Evolutionary conservation across 2,329 filamentous ascomycete species (phyloP).

Genomic region (Botrytis byssoidea): DNA sequence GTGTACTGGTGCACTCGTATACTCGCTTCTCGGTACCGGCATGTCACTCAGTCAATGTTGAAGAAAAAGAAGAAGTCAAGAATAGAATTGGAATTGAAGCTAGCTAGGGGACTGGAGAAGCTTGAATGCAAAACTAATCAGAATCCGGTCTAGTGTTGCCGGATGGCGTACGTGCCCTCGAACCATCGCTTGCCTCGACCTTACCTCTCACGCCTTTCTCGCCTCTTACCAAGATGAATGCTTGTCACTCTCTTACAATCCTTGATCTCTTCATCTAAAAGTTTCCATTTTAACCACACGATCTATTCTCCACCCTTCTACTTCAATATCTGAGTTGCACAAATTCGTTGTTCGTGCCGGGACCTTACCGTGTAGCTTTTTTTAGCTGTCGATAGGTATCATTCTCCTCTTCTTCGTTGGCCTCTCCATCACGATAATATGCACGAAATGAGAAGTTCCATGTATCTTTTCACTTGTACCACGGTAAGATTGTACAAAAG

Average conservation of each 20-base stretch:
- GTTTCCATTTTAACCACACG: not conserved
- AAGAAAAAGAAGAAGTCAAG: not conserved
- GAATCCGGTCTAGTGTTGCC: not conserved
- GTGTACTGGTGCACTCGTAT: not conserved
- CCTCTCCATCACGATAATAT: not conserved
- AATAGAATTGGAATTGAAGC: not conserved
- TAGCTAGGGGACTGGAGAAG: not conserved
- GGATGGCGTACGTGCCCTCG: not conserved
- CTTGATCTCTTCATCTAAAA: constrained; percentile 4
- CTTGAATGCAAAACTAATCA: not conserved
- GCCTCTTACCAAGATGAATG: not conserved
- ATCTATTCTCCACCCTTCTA: not conserved
- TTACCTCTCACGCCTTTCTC: not conserved
- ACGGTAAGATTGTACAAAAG: not conserved
- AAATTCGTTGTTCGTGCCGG: constrained; percentile 4
- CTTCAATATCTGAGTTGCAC: not conserved
- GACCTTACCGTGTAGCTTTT: not conserved
- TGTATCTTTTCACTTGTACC: not conserved
- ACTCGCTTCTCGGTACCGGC: not conserved
- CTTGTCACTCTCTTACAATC: not conserved
- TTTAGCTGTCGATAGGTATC: not conserved
- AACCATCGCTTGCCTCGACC: not conserved
- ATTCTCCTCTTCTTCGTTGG: not conserved
- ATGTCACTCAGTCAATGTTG: not conserved
- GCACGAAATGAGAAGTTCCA: not conserved